Percentiles rank a stretch among this genome's conserved stretches.
Evolutionary conservation across 805 yeast species (phyloP).

Genomic region (Wickerhamomyces subpelliculosus): DNA sequence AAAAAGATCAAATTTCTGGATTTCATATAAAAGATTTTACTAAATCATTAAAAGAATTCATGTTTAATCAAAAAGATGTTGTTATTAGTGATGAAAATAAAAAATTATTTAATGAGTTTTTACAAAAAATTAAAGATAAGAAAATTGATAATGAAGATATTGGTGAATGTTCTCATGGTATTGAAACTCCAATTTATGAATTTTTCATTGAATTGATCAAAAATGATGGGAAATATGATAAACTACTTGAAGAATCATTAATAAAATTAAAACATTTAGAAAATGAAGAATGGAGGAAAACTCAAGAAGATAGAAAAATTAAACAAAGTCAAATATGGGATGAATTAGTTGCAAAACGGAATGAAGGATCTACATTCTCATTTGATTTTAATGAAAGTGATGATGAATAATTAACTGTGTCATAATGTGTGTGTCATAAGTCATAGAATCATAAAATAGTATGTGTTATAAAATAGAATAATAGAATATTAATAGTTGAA

Average conservation of each 20-base stretch:
- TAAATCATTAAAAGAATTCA: constrained; percentile 25
- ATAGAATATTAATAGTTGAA: too few relatives aligned
- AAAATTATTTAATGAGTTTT: constrained; percentile 22
- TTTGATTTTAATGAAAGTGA: constrained; percentile 22
- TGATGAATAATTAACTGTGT: constrained; percentile 9
- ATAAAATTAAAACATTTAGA: constrained; percentile 28
- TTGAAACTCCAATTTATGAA: constrained; percentile 54
- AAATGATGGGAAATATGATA: constrained; percentile 28
- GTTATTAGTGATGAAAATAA: constrained; percentile 11
- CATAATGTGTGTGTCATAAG: too few relatives aligned
- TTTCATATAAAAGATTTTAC: constrained; percentile 54
- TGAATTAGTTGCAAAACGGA: too few relatives aligned
- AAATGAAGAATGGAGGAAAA: constrained; percentile 18
- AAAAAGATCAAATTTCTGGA: constrained; percentile 71
- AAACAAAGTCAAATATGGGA: constrained; percentile 52
- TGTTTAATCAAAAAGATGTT: constrained; percentile 7
- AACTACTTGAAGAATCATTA: constrained; percentile 29
- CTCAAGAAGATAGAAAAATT: constrained; percentile 17
- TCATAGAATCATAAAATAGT: too few relatives aligned
- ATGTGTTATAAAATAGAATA: too few relatives aligned
- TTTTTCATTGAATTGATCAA: constrained; percentile 47
- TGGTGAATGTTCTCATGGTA: constrained; percentile 40
- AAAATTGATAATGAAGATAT: constrained; percentile 48
- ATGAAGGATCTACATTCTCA: constrained; percentile 13
- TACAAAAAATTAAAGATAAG: constrained; percentile 21